Evolutionary conservation across 1,139 yeast species (phyloP).

Genomic region (Pichia norvegensis): DNA sequence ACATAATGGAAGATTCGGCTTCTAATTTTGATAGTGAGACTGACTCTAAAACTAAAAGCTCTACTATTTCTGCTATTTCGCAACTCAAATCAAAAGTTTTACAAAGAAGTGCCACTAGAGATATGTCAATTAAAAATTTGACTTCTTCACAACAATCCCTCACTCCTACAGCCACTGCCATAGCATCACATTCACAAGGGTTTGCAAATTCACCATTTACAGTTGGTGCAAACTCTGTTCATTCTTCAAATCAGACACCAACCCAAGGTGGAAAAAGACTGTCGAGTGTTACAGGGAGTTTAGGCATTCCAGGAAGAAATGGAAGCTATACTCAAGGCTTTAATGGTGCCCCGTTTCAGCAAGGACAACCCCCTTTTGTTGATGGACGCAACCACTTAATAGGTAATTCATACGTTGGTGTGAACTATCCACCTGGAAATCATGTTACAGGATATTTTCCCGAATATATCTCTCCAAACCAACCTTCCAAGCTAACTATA

Average conservation of each 20-base stretch:
- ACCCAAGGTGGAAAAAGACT: neutral
- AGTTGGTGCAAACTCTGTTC: neutral
- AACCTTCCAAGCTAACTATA: neutral
- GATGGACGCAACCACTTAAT: neutral
- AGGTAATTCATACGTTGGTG: conserved; percentile 10
- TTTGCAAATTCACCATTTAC: neutral
- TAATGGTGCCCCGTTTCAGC: neutral
- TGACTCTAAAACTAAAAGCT: neutral
- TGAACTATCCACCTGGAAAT: neutral
- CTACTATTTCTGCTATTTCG: conserved; percentile 1
- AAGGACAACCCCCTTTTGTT: neutral
- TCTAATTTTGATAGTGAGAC: neutral
- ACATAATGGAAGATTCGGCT: conserved; percentile 32
- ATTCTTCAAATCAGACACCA: neutral
- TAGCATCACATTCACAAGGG: neutral
- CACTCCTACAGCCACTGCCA: neutral
- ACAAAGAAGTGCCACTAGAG: conserved; percentile 27
- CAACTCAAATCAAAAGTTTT: conserved; percentile 17
- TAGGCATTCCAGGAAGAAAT: neutral
- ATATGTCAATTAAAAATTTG: conserved; percentile 22
- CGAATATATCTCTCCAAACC: conserved; percentile 1
- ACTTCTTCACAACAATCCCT: neutral
- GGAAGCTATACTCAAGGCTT: neutral
- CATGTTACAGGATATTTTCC: conserved; percentile 1
- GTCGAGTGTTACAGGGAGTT: neutral